Percentiles rank a stretch among this genome's conserved stretches.
These are phyloP conservation scores for Fusarium succisae DNA, from an alignment of 2,329 filamentous ascomycete genomes.

Conservation along the genomic window DNA sequence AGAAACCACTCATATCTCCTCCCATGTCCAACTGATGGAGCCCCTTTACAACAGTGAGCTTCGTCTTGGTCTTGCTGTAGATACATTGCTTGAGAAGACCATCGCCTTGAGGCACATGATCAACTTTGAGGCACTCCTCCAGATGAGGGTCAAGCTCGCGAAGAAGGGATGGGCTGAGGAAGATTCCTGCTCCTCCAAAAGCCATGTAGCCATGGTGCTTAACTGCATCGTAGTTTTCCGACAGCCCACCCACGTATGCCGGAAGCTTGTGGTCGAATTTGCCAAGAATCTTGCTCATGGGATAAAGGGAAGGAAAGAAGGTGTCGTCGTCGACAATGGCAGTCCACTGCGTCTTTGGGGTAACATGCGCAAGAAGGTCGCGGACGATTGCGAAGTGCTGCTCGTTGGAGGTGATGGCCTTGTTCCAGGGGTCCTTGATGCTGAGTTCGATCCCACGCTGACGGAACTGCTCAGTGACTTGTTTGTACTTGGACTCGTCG, in stretches of 20 bases:
- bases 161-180: slow-evolving; percentile 64
- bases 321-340: slow-evolving; percentile 71
- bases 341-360: slow-evolving; percentile 61
- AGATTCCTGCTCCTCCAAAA: slow-evolving; percentile 69
- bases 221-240: slow-evolving; percentile 64
- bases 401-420: slow-evolving; percentile 55
- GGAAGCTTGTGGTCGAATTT: slow-evolving; percentile 59
- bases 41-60: slow-evolving; percentile 63
- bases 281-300: slow-evolving; percentile 58
- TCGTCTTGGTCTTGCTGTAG: slow-evolving; percentile 61
- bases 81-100: slow-evolving; percentile 67
- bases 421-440: slow-evolving; percentile 48
- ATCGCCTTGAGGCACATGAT: slow-evolving; percentile 56
- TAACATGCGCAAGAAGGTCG: slow-evolving; percentile 56
- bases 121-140: slow-evolving; percentile 55
- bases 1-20: slow-evolving; percentile 66
- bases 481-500: slow-evolving; percentile 41
- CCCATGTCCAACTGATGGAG: slow-evolving; percentile 67
- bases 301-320: slow-evolving; percentile 66
- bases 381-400: slow-evolving; percentile 67
- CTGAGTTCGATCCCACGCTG: slow-evolving; percentile 47
- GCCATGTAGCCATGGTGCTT: slow-evolving; percentile 66
- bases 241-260: slow-evolving; percentile 65
- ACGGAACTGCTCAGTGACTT: slow-evolving; percentile 41
- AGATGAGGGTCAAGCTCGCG: slow-evolving; percentile 57